Evolutionary conservation across 1,284 basidiomycete genomes (phyloP).

Genomic region (Trametes polyzona): DNA sequence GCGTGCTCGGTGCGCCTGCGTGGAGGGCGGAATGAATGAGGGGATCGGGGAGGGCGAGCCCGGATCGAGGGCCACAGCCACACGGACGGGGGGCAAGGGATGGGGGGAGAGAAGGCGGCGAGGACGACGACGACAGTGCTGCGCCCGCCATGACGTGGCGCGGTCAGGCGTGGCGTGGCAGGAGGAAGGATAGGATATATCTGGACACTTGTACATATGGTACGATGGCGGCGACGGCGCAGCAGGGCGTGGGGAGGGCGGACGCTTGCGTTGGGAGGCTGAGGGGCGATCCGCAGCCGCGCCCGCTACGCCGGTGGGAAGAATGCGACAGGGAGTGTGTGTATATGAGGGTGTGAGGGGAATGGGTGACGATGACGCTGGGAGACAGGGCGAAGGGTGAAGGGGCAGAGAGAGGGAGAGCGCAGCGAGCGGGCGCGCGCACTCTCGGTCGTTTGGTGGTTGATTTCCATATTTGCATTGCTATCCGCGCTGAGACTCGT

Average conservation of each 20-base stretch:
- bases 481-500: constrained; percentile 19
- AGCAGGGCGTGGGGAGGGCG: constrained; percentile 11
- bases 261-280: background rate
- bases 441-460: background rate
- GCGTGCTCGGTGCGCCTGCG: background rate
- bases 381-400: background rate
- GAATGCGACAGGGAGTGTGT: too few species aligned
- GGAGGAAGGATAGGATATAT: constrained; percentile 5
- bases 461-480: constrained; percentile 17
- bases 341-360: too few species aligned
- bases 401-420: background rate
- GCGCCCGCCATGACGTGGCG: constrained; percentile 3
- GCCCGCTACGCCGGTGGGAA: background rate
- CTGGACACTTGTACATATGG: constrained; percentile 19
- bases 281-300: constrained; percentile 8
- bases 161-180: constrained; percentile 5
- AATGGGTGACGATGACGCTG: background rate
- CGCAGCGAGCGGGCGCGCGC: background rate
- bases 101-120: background rate
- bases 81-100: background rate
- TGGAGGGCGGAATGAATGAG: background rate
- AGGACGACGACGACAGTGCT: background rate
- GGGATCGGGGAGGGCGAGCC: background rate
- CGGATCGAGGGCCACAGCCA: too few species aligned
- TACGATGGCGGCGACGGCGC: constrained; percentile 13